Evolutionary conservation across 176 grass and related monocot species (phyloP).

Genomic region (Avena insularis): DNA sequence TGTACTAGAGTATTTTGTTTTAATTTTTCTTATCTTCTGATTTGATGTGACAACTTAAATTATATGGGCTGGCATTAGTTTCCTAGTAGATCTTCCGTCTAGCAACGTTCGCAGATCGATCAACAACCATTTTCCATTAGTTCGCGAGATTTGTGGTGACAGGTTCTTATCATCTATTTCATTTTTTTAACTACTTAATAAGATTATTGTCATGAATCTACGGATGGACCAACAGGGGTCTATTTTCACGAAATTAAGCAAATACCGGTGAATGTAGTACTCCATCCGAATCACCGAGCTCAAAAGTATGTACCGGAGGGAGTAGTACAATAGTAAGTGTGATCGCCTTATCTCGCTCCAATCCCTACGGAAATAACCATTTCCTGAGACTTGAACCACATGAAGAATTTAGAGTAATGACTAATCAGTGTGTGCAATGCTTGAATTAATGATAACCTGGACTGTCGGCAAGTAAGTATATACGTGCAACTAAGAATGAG

Average conservation of each 20-base stretch:
- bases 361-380: constrained; percentile 14
- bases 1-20: background rate
- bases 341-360: background rate
- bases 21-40: constrained; percentile 18
- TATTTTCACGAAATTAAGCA: background rate
- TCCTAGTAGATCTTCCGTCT: too few species aligned
- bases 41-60: constrained; percentile 23
- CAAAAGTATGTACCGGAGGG: too few species aligned
- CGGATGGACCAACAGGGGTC: background rate
- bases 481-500: constrained; percentile 35
- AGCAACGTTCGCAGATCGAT: background rate
- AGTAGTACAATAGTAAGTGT: too few species aligned
- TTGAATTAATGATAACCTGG: constrained; percentile 20
- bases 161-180: background rate
- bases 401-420: constrained; percentile 1
- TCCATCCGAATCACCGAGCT: too few species aligned
- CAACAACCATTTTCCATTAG: constrained; percentile 10
- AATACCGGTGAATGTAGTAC: too few species aligned
- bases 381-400: constrained; percentile 8
- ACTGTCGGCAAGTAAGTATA: constrained; percentile 17
- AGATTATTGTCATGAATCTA: background rate
- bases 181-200: background rate
- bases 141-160: background rate
- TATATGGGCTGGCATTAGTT: background rate
- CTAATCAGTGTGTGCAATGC: background rate